Conservation (phyloP, 805 yeast genomes). For the Ogataea glucozyma region DNA sequence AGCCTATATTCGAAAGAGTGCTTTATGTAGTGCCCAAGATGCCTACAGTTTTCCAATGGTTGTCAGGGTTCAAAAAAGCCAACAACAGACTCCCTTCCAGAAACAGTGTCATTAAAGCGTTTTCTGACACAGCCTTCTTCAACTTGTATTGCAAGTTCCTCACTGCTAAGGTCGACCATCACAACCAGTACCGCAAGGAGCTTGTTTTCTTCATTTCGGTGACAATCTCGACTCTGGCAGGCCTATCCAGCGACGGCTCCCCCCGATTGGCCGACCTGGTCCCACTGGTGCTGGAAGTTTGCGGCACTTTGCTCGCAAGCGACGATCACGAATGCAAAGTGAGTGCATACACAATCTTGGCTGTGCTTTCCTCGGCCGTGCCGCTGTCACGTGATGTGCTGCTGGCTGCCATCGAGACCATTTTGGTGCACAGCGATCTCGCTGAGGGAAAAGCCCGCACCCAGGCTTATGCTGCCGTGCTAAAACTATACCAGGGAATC, state of each 20-base stretch:
- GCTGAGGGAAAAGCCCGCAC: constrained; percentile 22
- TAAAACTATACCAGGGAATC: constrained; percentile 51
- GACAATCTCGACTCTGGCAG: constrained; percentile 66
- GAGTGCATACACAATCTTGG: constrained; percentile 78
- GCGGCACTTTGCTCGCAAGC: constrained; percentile 55
- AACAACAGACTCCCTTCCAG: constrained; percentile 60
- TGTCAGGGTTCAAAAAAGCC: constrained; percentile 62
- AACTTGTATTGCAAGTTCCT: constrained; percentile 63
- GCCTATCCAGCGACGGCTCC: constrained; percentile 46
- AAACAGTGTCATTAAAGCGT: constrained; percentile 67
- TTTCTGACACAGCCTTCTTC: constrained; percentile 68
- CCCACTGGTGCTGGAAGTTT: constrained; percentile 58
- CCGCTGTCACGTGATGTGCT: constrained; percentile 60
- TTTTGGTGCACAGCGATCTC: constrained; percentile 37
- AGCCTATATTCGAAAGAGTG: constrained; percentile 72
- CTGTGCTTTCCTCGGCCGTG: constrained; percentile 74
- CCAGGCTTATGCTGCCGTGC: constrained; percentile 48
- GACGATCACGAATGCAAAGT: constrained; percentile 63
- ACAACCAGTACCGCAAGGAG: constrained; percentile 64
- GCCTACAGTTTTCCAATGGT: constrained; percentile 80
- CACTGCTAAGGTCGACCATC: constrained; percentile 49
- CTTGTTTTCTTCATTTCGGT: constrained; percentile 78
- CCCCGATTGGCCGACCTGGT: constrained; percentile 49
- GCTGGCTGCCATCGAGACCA: constrained; percentile 61
- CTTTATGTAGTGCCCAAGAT: constrained; percentile 67